phyloP scores from a whole-genome alignment of 192 early-diverging fungal genomes.

The Linnemannia elongata region DNA sequence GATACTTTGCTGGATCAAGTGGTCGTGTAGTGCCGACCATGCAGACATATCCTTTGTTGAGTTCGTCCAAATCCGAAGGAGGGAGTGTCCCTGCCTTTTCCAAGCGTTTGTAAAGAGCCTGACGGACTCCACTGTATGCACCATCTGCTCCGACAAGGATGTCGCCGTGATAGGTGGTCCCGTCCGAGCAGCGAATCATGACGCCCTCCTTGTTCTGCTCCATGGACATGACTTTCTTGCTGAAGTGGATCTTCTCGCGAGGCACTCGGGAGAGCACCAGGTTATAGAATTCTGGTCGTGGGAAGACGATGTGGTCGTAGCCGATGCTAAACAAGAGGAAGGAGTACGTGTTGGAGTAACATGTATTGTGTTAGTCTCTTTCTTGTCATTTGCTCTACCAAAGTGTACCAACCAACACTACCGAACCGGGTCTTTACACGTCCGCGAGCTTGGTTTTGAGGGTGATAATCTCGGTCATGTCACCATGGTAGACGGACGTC shows the following conservation, averaged over 20 bases:
- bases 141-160: slow-evolving; percentile 36
- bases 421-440: too few relatives aligned
- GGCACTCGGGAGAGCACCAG: slow-evolving; percentile 12
- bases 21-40: slow-evolving; percentile 5
- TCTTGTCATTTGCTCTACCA: not conserved
- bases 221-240: slow-evolving; percentile 12
- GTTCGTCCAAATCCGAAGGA: not conserved
- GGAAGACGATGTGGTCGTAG: slow-evolving; percentile 6
- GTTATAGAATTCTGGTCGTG: slow-evolving; percentile 17
- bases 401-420: too few relatives aligned
- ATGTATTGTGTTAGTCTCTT: too few relatives aligned
- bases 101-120: slow-evolving; percentile 13
- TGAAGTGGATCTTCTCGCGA: slow-evolving; percentile 15
- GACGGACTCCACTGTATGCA: slow-evolving; percentile 15
- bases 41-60: not conserved
- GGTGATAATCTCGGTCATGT: not conserved
- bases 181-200: slow-evolving; percentile 12
- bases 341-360: not conserved
- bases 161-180: slow-evolving; percentile 10
- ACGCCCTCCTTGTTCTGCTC: slow-evolving; percentile 6
- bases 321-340: not conserved
- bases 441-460: too few relatives aligned
- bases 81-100: not conserved
- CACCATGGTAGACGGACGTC: not conserved
- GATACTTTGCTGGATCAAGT: not conserved